Base-by-base conservation (phyloP, 169 alveolate genomes). In the Eimeria praecox region DNA sequence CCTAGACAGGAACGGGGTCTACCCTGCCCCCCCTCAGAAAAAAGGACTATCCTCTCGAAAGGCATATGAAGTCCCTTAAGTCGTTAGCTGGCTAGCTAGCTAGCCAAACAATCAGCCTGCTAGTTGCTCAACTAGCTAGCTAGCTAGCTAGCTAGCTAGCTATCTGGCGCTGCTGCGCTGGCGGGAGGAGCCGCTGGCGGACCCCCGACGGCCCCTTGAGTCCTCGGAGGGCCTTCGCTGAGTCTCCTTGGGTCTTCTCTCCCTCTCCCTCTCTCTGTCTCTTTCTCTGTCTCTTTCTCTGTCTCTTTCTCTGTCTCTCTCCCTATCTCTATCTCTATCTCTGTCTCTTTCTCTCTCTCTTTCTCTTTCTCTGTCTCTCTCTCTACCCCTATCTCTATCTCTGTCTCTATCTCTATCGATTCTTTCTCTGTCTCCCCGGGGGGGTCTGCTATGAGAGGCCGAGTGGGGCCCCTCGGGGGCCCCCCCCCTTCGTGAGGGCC, bases 391-490 rank as follows among this genome's bases (percentile, higher is more conserved):
- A 2, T 69, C 82, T 38, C 82, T 69, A 2, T 69, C 82, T 69
- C 82, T 69, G 40, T 69, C 82, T 69, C 82, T 30, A 27, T n/a
- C 82, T 69, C 82, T 10, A 3, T 69, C 82, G n/a, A 56, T 40
- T 78, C 88, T 38, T 0, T 38, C 64, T 44, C 88, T 78, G n/a
- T 78, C 88, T 40, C 88, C 62, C 49, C 35, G 88, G 38, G 49
- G 62, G 40, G 56, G 64, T 42, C 88, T 78, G 64, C 88, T 18
- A 64, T 38, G 88, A 27, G 88, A 18, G 18, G 88, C 35, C 40
- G 49, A 78, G 9, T 6, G 88, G 88, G 88, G 88, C 88, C 88
- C 56, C 88, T 78, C 88, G 56, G 88, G 88, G 88, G 64, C 88
- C 88, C 56, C 88, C 88, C 56, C 88, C 88, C 62, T 69, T 4